Base-by-base conservation (phyloP, 2,329 filamentous ascomycete genomes). In the Phialophora macrospora region DNA sequence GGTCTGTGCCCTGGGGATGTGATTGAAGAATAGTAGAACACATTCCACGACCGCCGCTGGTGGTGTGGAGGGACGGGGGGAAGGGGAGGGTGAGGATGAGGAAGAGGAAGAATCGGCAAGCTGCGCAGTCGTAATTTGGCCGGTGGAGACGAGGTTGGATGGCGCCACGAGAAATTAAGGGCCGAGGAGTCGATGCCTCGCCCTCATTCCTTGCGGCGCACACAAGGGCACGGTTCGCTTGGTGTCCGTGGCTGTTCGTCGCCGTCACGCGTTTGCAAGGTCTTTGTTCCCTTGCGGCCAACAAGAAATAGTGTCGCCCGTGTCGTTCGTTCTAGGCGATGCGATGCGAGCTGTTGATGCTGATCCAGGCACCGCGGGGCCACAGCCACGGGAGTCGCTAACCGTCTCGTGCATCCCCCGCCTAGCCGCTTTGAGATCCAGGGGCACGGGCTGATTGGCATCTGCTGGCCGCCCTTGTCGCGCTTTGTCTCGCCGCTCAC, bases 131-230 rank as follows among this genome's bases (percentile, higher is more conserved):
- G 32, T 34, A 34, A 34, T 34, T 34, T 34, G 32, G 41, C 2
- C 30, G 24, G 57, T 60, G 22, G 41, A 46, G 38, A 22, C 48
- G 38, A 30, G 56, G 41, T 60, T 51, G 41, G 56, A 60, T 51
- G 28, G 58, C 44, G 46, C n/a, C 20, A 52, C 49, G 44, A 54
- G 58, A 60, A 60, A 60, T 60, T 60, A 60, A 60, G 49, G 58
- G 58, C 32, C 32, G n/a, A 30, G 32, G 38, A 44, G 55, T 30
- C 12, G 55, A 20, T 20, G 17, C 52, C 52, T 55, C 11, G 48
- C 48, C 48, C 48, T 28, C 48, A 51, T 24, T 51, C 20, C 20
- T 51, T 20, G 24, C 49, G 32, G 24, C 49, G 32, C 32, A 11
- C 11, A 34, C 32, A 34, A 12, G 32, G 32, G 32, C 32, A n/a